These are phyloP conservation scores for Glebionis coronaria DNA, from an alignment of 129 eudicot genomes.

Conservation along the genomic window DNA sequence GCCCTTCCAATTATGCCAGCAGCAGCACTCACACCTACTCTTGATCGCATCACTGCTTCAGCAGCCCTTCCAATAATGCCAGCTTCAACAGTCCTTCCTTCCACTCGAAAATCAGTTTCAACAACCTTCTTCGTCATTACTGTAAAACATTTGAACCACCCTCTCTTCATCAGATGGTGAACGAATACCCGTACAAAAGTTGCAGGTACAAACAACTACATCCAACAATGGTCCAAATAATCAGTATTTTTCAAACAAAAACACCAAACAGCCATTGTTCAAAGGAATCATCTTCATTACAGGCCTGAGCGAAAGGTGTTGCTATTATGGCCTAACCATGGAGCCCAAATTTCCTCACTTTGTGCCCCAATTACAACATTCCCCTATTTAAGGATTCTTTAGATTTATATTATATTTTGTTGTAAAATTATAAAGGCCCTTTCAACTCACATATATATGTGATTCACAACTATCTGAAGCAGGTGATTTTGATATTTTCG, in stretches of 20 bases:
- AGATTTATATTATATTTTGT: not conserved
- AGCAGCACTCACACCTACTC: too few relatives aligned
- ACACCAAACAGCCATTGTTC: too few relatives aligned
- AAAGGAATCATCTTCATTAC: constrained; percentile 3
- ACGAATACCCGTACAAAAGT: constrained; percentile 61
- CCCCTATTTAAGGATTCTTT: not conserved
- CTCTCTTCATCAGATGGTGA: too few relatives aligned
- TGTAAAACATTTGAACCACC: too few relatives aligned
- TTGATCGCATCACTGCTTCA: too few relatives aligned
- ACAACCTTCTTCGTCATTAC: too few relatives aligned
- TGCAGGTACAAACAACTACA: constrained; percentile 91
- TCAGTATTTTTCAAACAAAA: not conserved
- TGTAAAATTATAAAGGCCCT: not conserved
- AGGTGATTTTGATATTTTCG: not conserved
- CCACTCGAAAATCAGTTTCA: too few relatives aligned
- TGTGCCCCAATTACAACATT: not conserved
- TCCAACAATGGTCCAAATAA: not conserved
- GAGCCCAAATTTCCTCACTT: too few relatives aligned
- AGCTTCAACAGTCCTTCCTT: too few relatives aligned
- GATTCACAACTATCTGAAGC: not conserved
- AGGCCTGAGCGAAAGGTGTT: not conserved
- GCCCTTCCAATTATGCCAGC: too few relatives aligned
- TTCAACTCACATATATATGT: not conserved
- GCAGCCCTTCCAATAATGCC: too few relatives aligned
- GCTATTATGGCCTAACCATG: constrained; percentile 1